Evolutionary conservation across 768 basidiomycete species (phyloP).

Genomic region (Tricholoma saponaceum): DNA sequence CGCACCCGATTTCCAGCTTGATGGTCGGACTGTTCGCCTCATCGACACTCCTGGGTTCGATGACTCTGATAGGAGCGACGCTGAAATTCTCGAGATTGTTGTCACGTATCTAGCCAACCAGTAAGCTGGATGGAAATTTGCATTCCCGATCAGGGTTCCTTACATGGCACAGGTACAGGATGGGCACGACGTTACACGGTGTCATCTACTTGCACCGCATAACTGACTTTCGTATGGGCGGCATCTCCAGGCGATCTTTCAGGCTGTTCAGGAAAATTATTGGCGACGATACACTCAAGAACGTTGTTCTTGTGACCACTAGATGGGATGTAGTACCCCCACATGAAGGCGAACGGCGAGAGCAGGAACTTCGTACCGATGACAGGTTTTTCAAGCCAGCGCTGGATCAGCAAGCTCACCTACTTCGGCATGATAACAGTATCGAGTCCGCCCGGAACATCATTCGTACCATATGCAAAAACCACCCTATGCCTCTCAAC

Average conservation of each 20-base stretch:
- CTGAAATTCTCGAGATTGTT: background rate
- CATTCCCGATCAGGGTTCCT: too few relatives aligned
- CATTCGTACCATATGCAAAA: slow-evolving; percentile 7
- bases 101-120: background rate
- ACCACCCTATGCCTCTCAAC: background rate
- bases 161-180: background rate
- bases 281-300: slow-evolving; percentile 22
- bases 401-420: slow-evolving; percentile 2
- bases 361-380: slow-evolving; percentile 18
- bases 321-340: slow-evolving; percentile 28
- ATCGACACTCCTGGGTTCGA: slow-evolving; percentile 4
- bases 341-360: slow-evolving; percentile 11
- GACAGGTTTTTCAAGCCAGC: slow-evolving; percentile 12
- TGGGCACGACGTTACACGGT: slow-evolving; percentile 24
- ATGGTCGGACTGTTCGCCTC: background rate
- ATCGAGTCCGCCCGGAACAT: slow-evolving; percentile 12
- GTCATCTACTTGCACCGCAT: slow-evolving; percentile 41
- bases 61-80: background rate
- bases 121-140: background rate
- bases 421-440: slow-evolving; percentile 13
- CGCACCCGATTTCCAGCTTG: background rate
- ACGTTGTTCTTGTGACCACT: slow-evolving; percentile 30
- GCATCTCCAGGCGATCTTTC: slow-evolving; percentile 13
- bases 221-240: slow-evolving; percentile 23
- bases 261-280: slow-evolving; percentile 31